Percentiles rank a stretch among this genome's conserved stretches.
These are phyloP conservation scores for Fusarium setosum DNA, from an alignment of 2,329 filamentous ascomycete species.

Conservation along the genomic window DNA sequence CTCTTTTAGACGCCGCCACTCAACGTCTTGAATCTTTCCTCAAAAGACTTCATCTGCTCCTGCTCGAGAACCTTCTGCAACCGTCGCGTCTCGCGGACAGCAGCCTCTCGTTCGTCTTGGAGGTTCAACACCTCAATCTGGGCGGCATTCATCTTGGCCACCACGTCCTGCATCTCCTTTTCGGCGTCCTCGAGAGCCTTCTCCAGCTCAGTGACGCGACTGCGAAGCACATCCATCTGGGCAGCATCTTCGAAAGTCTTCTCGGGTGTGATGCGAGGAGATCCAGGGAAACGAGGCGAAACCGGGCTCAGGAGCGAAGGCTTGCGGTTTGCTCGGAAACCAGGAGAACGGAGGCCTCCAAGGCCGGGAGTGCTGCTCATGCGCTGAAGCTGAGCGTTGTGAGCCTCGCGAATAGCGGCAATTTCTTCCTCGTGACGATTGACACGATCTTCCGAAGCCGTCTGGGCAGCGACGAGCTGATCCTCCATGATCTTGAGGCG, in stretches of 20 bases:
- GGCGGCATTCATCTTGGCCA: constrained; percentile 81
- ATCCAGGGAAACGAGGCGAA: constrained; percentile 50
- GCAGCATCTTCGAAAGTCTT: constrained; percentile 78
- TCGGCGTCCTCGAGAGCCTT: constrained; percentile 71
- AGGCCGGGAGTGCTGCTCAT: constrained; percentile 63
- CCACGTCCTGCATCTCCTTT: constrained; percentile 84
- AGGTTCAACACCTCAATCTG: constrained; percentile 87
- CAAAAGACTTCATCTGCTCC: constrained; percentile 67
- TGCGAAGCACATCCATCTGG: constrained; percentile 80
- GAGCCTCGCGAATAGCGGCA: constrained; percentile 77
- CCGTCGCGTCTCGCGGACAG: constrained; percentile 75
- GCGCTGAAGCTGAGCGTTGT: constrained; percentile 81
- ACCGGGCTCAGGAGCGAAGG: constrained; percentile 50
- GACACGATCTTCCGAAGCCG: constrained; percentile 86
- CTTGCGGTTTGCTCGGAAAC: constrained; percentile 46
- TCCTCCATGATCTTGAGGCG: constrained; percentile 87
- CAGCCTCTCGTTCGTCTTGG: constrained; percentile 79
- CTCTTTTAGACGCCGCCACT: constrained; percentile 40
- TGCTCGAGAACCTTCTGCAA: constrained; percentile 75
- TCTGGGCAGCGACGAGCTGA: constrained; percentile 83
- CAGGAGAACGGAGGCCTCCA: constrained; percentile 48
- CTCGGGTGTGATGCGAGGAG: constrained; percentile 63
- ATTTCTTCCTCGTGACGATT: constrained; percentile 89
- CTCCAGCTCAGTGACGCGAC: constrained; percentile 86
- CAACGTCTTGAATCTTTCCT: constrained; percentile 52